A percentile compares a stretch with the other conserved stretches of the same genome.
phyloP scores from a whole-genome alignment of 305 asterid genomes.

The Fraxinus dipetala region DNA sequence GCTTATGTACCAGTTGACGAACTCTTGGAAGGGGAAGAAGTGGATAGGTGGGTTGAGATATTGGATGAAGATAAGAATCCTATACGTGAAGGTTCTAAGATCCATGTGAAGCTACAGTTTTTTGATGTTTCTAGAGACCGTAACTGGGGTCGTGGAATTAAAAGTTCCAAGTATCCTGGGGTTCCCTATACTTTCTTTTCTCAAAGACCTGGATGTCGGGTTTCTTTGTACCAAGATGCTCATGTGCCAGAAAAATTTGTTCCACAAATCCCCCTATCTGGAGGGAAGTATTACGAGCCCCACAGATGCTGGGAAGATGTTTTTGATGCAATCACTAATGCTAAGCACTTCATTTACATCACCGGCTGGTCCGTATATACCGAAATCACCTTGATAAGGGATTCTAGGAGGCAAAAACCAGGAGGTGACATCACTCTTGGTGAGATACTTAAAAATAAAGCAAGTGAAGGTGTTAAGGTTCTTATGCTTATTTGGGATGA shows the following conservation, averaged over 20 bases:
- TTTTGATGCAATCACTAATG: constrained; percentile 79
- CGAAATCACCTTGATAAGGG: constrained; percentile 67
- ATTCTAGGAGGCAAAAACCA: constrained; percentile 67
- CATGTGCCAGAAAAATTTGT: constrained; percentile 71
- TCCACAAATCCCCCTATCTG: constrained; percentile 71
- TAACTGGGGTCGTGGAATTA: constrained; percentile 75
- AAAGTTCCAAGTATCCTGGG: constrained; percentile 65
- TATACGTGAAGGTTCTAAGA: constrained; percentile 56
- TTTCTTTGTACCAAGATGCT: constrained; percentile 77
- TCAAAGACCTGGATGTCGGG: constrained; percentile 75
- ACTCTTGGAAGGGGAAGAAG: constrained; percentile 70
- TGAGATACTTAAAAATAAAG: constrained; percentile 77
- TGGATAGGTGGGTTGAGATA: constrained; percentile 82
- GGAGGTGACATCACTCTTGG: constrained; percentile 77
- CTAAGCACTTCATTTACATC: constrained; percentile 83
- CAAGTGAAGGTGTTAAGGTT: constrained; percentile 79
- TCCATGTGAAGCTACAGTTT: constrained; percentile 77
- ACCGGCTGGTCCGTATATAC: constrained; percentile 95
- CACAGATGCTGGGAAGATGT: constrained; percentile 88
- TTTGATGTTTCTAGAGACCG: constrained; percentile 70
- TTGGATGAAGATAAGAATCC: constrained; percentile 65
- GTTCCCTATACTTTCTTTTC: constrained; percentile 82
- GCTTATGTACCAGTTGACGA: constrained; percentile 73
- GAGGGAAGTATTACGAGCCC: constrained; percentile 67
- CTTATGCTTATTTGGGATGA: constrained; percentile 97